Percentiles rank a stretch among this genome's conserved stretches.
phyloP scores from a whole-genome alignment of 1,284 basidiomycete genomes.

The Tilletia horrida region DNA sequence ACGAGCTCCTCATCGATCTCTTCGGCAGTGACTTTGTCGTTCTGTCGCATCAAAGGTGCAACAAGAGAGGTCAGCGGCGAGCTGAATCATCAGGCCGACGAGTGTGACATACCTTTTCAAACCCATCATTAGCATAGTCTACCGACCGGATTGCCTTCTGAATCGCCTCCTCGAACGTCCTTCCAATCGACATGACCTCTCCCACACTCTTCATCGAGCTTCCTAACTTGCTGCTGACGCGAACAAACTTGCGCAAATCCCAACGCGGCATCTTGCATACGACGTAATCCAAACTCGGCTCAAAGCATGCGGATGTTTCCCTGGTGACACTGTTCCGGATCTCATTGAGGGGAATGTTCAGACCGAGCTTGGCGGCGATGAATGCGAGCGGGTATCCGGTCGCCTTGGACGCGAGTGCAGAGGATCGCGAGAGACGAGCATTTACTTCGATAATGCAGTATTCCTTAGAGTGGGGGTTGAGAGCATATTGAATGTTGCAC shows the following conservation, averaged over 20 bases:
- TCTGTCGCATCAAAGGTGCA: constrained; percentile 59
- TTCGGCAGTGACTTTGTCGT: constrained; percentile 67
- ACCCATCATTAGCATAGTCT: constrained; percentile 89
- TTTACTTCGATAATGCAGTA: constrained; percentile 99
- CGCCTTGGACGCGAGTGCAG: constrained; percentile 94
- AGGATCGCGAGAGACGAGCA: constrained; percentile 96
- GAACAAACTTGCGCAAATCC: constrained; percentile 95
- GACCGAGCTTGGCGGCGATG: constrained; percentile 95
- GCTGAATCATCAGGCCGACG: neutral
- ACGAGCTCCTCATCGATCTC: constrained; percentile 79
- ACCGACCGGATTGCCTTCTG: constrained; percentile 97
- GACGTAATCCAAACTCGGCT: constrained; percentile 93
- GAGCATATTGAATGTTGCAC: constrained; percentile 98
- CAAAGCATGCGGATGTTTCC: constrained; percentile 94
- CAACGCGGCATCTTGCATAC: constrained; percentile 98
- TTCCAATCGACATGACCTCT: constrained; percentile 97
- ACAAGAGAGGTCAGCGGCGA: neutral
- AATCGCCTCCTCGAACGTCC: constrained; percentile 96
- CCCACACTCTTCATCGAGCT: constrained; percentile 86
- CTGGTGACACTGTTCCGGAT: constrained; percentile 97
- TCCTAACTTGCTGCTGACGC: constrained; percentile 50
- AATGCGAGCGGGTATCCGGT: constrained; percentile 97
- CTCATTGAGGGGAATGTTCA: constrained; percentile 93
- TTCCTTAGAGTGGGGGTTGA: constrained; percentile 89
- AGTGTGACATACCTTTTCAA: constrained; percentile 67